phyloP scores from a whole-genome alignment of 805 yeast species.

The Sugiyamaella americana region DNA sequence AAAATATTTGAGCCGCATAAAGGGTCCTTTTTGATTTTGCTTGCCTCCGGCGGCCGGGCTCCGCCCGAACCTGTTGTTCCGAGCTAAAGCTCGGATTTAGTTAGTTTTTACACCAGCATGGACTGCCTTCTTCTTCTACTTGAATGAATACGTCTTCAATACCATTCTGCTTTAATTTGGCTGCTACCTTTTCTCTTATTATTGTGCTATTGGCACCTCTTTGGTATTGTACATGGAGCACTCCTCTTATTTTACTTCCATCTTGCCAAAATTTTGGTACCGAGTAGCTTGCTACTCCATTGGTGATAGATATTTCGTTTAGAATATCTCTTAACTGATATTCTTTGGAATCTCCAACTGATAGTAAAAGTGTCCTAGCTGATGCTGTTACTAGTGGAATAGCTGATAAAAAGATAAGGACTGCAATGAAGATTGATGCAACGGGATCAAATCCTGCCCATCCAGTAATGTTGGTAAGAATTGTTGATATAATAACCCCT shows the following conservation, averaged over 20 bases:
- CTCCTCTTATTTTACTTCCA: conserved; percentile 54
- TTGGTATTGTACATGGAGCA: conserved; percentile 68
- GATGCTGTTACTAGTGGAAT: conserved; percentile 79
- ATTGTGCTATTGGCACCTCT: conserved; percentile 59
- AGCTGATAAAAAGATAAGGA: conserved; percentile 72
- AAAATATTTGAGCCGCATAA: neutral
- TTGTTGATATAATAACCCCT: conserved; percentile 89
- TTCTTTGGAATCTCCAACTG: conserved; percentile 56
- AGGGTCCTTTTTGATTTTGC: neutral
- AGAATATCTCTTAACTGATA: conserved; percentile 55
- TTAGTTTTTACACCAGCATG: conserved; percentile 53
- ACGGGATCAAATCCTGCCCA: conserved; percentile 87
- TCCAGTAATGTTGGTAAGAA: conserved; percentile 63
- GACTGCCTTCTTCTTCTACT: conserved; percentile 56
- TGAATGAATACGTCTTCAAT: conserved; percentile 58
- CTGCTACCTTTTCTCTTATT: conserved; percentile 55
- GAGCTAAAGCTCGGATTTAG: too few species aligned
- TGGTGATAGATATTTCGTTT: conserved; percentile 58
- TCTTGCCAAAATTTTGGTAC: conserved; percentile 91
- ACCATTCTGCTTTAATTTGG: conserved; percentile 43
- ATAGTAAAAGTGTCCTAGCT: conserved; percentile 62
- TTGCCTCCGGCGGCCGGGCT: neutral
- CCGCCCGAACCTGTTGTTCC: neutral
- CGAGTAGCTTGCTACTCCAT: conserved; percentile 79
- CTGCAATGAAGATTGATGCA: conserved; percentile 82